Percentiles rank a stretch among this genome's conserved stretches.
Conservation (phyloP, 2,329 filamentous ascomycete genomes). For the Fusarium robinianum region DNA sequence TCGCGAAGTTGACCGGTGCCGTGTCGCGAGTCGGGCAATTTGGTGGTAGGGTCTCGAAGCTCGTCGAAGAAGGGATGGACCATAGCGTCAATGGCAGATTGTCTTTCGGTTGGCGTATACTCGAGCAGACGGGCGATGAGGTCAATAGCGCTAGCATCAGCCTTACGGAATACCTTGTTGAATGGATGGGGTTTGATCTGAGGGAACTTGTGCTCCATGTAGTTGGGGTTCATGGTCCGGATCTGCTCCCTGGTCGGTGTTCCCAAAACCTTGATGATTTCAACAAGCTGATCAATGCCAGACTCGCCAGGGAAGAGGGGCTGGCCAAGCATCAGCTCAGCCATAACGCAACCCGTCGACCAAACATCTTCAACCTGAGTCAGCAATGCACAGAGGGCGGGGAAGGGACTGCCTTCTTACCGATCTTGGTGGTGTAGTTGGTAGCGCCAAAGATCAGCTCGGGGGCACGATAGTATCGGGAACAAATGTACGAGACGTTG, state of each 20-base stretch:
- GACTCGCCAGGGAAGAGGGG: conserved; percentile 98
- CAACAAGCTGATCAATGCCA: conserved; percentile 96
- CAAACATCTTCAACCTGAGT: conserved; percentile 85
- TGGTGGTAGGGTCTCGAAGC: conserved; percentile 86
- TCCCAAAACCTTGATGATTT: conserved; percentile 98
- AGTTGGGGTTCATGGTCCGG: conserved; percentile 99
- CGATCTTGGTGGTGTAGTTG: conserved; percentile 99
- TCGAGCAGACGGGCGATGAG: conserved; percentile 92
- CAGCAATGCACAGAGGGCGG: conserved; percentile 4
- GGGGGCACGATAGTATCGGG: conserved; percentile 95
- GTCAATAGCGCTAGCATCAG: conserved; percentile 89
- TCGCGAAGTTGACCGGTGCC: conserved; percentile 79
- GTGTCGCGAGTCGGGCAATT: conserved; percentile 92
- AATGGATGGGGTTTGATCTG: conserved; percentile 99
- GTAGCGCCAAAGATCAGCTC: conserved; percentile 98
- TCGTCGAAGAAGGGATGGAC: conserved; percentile 99
- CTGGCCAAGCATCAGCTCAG: conserved; percentile 97
- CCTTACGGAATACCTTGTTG: conserved; percentile 98
- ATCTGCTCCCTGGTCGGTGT: conserved; percentile 98
- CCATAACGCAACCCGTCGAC: conserved; percentile 99
- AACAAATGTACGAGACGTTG: conserved; percentile 99
- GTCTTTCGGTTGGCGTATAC: conserved; percentile 94
- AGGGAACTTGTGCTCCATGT: conserved; percentile 99
- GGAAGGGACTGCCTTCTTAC: conserved; percentile 59
- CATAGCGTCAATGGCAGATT: conserved; percentile 95